Evolutionary conservation across 116 monocot genomes (phyloP), one percentile per base, ranked within the genome.

Genomic region (Zostera marina): DNA sequence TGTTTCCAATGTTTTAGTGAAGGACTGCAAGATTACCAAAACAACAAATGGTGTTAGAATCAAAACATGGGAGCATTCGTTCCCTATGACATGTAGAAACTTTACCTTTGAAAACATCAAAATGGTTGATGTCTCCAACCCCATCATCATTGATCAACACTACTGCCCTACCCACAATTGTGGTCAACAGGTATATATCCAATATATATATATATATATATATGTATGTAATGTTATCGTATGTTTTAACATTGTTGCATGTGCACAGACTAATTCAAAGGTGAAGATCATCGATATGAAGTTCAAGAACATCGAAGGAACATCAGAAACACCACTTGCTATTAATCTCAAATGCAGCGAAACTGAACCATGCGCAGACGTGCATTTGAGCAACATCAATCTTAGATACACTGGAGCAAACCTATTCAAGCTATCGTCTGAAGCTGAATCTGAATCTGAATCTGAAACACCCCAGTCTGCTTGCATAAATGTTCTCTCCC

Each of bases 131-230:
- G 86, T 81, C 0, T 44, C 7, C 14, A 86, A 76, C 20, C 86
- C 81, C 3, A 78, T 86, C 71, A 71, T 76, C 73, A 81, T 86
- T 19, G 78, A 86, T 60, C 81, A 76, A 54, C 63, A 49, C 1
- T 86, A 81, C 26, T 86, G 86, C 47, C 78, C 86, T 9, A 60
- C 41, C 17, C 10, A 10, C 20, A 23, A 44, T 2, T 78, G 83
- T 53, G 42, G 10, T 8, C 6, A 3, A 22, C 41, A 43, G 64
- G 64, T 65, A 52, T 17, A 41, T 38, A 60, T 39, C 7, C 11
- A 60, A 44, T 13, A 7, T 5, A 17, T 22, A 23, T 1, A 46
- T 9, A 60, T 23, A 4, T 10, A 17, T 41, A n/a, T n/a, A n/a
- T n/a, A n/a, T n/a, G n/a, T n/a, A n/a, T n/a, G n/a, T n/a, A n/a